Evolutionary conservation across 129 eudicot genomes (phyloP).

Genomic region (Flaveria sonorensis): DNA sequence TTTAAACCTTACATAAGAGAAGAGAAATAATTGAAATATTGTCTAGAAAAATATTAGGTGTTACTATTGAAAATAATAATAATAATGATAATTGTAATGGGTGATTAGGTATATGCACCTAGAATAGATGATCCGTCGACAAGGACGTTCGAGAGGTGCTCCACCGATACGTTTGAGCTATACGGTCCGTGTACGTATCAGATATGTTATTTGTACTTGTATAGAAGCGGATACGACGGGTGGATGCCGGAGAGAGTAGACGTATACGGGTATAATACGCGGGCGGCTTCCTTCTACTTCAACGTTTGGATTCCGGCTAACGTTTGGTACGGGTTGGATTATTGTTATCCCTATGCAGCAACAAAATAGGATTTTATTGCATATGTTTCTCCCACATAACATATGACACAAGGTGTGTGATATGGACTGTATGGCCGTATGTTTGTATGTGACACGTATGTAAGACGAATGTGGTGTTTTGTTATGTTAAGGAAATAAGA

Average conservation of each 20-base stretch:
- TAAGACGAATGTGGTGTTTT: neutral
- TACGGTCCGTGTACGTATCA: constrained; percentile 77
- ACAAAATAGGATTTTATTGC: neutral
- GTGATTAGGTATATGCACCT: constrained; percentile 74
- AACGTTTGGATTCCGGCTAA: constrained; percentile 52
- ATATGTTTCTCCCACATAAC: neutral
- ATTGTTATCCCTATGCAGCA: constrained; percentile 39
- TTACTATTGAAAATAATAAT: too few species aligned
- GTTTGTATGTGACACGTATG: neutral
- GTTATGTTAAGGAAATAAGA: neutral
- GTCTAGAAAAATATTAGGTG: too few species aligned
- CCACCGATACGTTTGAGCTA: constrained; percentile 60
- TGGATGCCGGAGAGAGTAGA: constrained; percentile 79
- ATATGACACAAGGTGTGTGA: constrained; percentile 4
- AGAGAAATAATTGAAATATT: too few species aligned
- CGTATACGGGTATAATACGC: constrained; percentile 57
- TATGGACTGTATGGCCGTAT: neutral
- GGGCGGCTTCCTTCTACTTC: constrained; percentile 57
- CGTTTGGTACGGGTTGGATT: constrained; percentile 64
- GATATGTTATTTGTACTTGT: constrained; percentile 72
- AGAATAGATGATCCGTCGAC: constrained; percentile 69
- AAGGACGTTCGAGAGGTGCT: constrained; percentile 74
- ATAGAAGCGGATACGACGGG: constrained; percentile 84
- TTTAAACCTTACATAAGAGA: too few species aligned
- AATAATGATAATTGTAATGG: neutral